Evolutionary conservation across 73 alveolate genomes (phyloP), one percentile per base, ranked within the genome.

Genomic region (Paramecium pentaurelia): DNA sequence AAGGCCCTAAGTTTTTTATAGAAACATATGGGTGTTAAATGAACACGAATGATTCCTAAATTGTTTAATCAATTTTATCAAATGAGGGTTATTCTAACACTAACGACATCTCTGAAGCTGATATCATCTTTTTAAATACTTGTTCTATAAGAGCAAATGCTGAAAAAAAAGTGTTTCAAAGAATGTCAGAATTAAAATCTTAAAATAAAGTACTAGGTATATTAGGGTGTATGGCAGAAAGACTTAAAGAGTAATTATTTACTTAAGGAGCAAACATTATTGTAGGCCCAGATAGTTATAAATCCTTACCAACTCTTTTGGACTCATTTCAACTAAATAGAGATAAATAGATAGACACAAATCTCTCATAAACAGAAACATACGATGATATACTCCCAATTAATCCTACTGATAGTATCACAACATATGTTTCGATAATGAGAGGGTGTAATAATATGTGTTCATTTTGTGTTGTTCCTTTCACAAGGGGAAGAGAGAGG

Each of bases 381-480:
- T 97, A 97, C 95, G 98, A 97, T 22, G 99, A 97, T 68, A 93
- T 97, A 7, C 64, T 93, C 3, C 98, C 98, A 0, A 95, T 97
- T 3, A 73, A 36, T 30, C 87, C 87, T 37, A 37, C 30, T 73
- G 94, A 92, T 27, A 58, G 77, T 34, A 92, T 68, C 28, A 90
- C 91, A 30, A 96, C 97, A 71, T 97, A 93, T 96, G 94, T 97
- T 20, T 97, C 99, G 0, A 97, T 97, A 16, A 97, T 97, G 99
- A 94, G 99, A 92, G 99, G 99, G 2, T 97, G 99, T 92, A 97
- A 97, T 93, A 97, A 97, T 87, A 97, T 97, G 99, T 97, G 99
- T 91, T 71, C 96, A 47, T 97, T 95, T 92, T 97, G 99, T 60
- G 95, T 97, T 18, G 99, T 97, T 14, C 99, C 99, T 14, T 97